Evolutionary conservation across 345 rosid genomes (phyloP), one percentile per base, ranked within the genome.

Genomic region (Camelina sativa): DNA sequence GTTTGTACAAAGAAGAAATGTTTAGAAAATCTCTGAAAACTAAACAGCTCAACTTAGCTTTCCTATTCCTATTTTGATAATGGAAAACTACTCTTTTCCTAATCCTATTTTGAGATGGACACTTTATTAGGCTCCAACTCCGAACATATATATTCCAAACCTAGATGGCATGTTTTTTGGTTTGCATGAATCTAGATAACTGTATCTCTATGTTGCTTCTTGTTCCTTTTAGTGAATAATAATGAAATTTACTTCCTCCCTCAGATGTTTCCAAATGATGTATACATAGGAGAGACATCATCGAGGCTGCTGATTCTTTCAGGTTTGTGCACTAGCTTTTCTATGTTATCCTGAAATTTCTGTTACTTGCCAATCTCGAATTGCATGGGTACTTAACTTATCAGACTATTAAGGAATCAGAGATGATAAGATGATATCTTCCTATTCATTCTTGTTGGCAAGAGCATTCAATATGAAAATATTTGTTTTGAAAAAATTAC

Each of bases 191-290:
- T 44, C 8, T 20, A 16, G 72, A 69, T 51, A 32, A 50, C 11
- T 56, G 43, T 59, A 66, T 46, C 0, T 16, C 19, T 43, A 5
- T 67, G 15, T 53, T 67, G 38, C 23, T 67, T 78, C 54, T 6
- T 5, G 3, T 62, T 41, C 32, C 76, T 20, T 46, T 25, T 7
- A 6, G 5, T 71, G n/a, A 71, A 65, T 65, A 65, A 50, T 20
- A n/a, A 43, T 1, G 5, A 67, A 43, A 8, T 44, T 15, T 22
- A 54, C 44, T 41, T 44, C 61, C 70, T 46, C 32, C 23, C 54
- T 16, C 89, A 94, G 97, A 93, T 93, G 12, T 84, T 93, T 80
- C 98, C 98, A 8, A 86, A 84, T 83, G 95, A 91, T 55, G 79
- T 88, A 25, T 80, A 83, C 69, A 84, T 91, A 59, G 87, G 28